Conservation (phyloP, 352 stramenopile species). For the Globisporangium irregulare region DNA sequence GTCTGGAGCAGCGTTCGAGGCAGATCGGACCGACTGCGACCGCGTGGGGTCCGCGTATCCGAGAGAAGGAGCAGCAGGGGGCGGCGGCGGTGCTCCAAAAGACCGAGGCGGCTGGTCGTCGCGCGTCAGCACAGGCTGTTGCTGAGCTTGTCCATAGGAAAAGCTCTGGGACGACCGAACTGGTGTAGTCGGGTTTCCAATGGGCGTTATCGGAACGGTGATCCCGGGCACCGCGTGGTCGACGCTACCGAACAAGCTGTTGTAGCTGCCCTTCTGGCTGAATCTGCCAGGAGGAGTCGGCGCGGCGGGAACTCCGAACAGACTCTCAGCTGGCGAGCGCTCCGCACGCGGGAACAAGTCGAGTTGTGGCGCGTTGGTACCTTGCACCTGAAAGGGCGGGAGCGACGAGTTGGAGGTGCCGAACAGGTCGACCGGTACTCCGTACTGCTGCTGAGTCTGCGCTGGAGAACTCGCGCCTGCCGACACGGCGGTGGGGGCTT, state of each 20-base stretch:
- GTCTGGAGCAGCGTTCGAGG: slow-evolving; percentile 11
- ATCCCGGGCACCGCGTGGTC: slow-evolving; percentile 12
- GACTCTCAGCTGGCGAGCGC: slow-evolving; percentile 27
- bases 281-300: slow-evolving; percentile 23
- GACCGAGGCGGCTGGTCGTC: slow-evolving; percentile 13
- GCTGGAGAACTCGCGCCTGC: not conserved
- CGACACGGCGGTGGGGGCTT: not conserved
- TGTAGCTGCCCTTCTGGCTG: slow-evolving; percentile 30
- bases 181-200: not conserved
- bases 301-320: slow-evolving; percentile 37
- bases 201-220: slow-evolving; percentile 18
- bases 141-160: slow-evolving; percentile 34
- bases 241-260: slow-evolving; percentile 46
- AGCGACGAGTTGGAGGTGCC: slow-evolving; percentile 2
- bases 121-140: slow-evolving; percentile 12
- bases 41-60: slow-evolving; percentile 48
- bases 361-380: slow-evolving; percentile 15
- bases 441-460: slow-evolving; percentile 11
- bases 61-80: slow-evolving; percentile 66
- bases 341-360: slow-evolving; percentile 28
- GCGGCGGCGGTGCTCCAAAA: slow-evolving; percentile 24
- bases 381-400: slow-evolving; percentile 32
- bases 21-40: slow-evolving; percentile 40
- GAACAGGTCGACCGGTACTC: slow-evolving; percentile 19
- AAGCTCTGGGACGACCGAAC: slow-evolving; percentile 44